Conservation (phyloP, 345 rosid species). For the Camelina laxa region DNA sequence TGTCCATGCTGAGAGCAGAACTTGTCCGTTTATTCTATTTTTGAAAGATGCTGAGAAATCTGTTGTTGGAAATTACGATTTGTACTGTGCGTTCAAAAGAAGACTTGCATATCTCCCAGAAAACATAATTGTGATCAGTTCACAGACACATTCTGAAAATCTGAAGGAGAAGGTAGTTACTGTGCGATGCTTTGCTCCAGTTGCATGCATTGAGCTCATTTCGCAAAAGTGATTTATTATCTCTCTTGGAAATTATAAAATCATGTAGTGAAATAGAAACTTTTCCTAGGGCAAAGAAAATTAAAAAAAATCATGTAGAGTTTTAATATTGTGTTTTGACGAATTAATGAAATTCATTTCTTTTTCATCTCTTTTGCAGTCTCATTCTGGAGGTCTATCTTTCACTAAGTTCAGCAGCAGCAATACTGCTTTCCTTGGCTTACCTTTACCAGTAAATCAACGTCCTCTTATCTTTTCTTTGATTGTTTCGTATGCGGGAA, state of each 20-base stretch:
- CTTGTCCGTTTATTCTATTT: slow-evolving; percentile 82
- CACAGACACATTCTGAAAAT: slow-evolving; percentile 74
- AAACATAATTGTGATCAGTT: slow-evolving; percentile 76
- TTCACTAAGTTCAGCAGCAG: too few relatives aligned
- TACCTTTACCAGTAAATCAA: too few relatives aligned
- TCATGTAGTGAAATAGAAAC: slow-evolving; percentile 1
- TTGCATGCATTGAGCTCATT: slow-evolving; percentile 15
- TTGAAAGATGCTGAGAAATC: slow-evolving; percentile 94
- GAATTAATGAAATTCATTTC: too few relatives aligned
- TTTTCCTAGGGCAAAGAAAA: neutral
- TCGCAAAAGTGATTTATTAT: neutral
- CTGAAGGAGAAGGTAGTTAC: slow-evolving; percentile 81
- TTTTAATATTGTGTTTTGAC: neutral
- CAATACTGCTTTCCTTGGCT: too few relatives aligned
- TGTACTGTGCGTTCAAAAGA: slow-evolving; percentile 66
- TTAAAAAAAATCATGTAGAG: too few relatives aligned
- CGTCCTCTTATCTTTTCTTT: too few relatives aligned
- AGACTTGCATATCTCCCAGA: slow-evolving; percentile 76
- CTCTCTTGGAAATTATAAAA: neutral
- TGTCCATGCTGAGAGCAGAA: slow-evolving; percentile 70
- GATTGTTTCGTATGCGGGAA: too few relatives aligned
- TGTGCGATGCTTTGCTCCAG: slow-evolving; percentile 3
- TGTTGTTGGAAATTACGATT: slow-evolving; percentile 70
- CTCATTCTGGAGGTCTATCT: too few relatives aligned
- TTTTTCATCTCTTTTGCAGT: too few relatives aligned